phyloP scores from a whole-genome alignment of 2,329 filamentous ascomycete genomes.

The Lanzia echinophila region DNA sequence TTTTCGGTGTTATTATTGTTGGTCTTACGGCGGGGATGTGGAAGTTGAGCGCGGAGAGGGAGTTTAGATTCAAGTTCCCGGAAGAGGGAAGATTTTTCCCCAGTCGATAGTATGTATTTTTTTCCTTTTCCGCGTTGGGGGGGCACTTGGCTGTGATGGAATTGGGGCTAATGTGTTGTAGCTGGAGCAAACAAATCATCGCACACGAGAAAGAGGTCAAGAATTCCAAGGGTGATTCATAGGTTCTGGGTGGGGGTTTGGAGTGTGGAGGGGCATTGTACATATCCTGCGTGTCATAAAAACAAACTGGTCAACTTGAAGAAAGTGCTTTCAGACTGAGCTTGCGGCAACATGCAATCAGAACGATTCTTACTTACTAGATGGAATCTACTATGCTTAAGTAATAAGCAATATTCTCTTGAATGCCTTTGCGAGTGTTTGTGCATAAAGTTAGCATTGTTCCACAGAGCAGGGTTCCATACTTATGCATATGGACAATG shows the following conservation, averaged over 20 bases:
- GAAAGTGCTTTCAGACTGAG: not conserved
- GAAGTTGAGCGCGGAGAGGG: conserved; percentile 67
- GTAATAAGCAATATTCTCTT: too few species aligned
- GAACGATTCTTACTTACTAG: too few species aligned
- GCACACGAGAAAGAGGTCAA: conserved; percentile 57
- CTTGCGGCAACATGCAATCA: too few species aligned
- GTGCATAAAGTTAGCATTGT: too few species aligned
- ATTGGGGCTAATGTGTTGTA: conserved; percentile 26
- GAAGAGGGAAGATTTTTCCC: conserved; percentile 73
- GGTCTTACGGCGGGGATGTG: conserved; percentile 63
- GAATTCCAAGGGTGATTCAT: conserved; percentile 22
- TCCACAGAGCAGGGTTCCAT: too few species aligned
- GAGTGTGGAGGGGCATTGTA: conserved; percentile 17
- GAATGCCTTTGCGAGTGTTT: too few species aligned
- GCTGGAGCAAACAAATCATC: conserved; percentile 66
- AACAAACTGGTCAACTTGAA: conserved; percentile 1
- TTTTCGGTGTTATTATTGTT: conserved; percentile 62
- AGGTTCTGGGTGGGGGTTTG: conserved; percentile 2
- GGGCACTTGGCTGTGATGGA: not conserved
- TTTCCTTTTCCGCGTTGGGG: conserved; percentile 21
- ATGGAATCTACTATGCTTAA: too few species aligned
- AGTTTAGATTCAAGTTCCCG: conserved; percentile 68
- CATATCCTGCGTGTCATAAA: conserved; percentile 18
- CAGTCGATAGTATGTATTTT: conserved; percentile 65
- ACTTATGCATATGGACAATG: too few species aligned